Evolutionary conservation across 176 grass and related monocot genomes (phyloP).

Genomic region (Paspalum vaginatum): DNA sequence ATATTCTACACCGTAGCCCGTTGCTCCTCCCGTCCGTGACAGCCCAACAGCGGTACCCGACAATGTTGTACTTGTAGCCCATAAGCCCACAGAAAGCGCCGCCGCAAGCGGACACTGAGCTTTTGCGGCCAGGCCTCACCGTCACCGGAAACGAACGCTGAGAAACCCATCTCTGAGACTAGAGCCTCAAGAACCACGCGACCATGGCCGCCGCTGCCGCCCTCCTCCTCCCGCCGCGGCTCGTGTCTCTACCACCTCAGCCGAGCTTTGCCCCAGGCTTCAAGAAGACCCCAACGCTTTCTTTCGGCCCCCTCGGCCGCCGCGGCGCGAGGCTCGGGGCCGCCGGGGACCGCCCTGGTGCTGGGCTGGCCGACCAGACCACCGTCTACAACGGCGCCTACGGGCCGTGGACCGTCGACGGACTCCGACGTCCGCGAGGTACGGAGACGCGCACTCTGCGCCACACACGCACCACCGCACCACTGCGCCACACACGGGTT

Average conservation of each 20-base stretch:
- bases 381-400: slow-evolving; percentile 70
- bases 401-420: slow-evolving; percentile 80
- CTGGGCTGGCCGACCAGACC: slow-evolving; percentile 43
- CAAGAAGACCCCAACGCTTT: neutral
- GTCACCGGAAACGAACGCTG: slow-evolving; percentile 7
- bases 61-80: too few relatives aligned
- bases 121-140: neutral
- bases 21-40: too few relatives aligned
- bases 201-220: slow-evolving; percentile 20
- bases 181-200: neutral
- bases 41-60: too few relatives aligned
- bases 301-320: neutral
- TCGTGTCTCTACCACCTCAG: neutral
- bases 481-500: too few relatives aligned
- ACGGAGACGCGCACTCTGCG: neutral
- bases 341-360: slow-evolving; percentile 42
- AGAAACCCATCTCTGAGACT: neutral
- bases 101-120: too few relatives aligned
- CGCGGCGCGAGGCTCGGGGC: slow-evolving; percentile 31
- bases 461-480: neutral
- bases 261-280: neutral
- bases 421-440: slow-evolving; percentile 74
- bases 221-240: slow-evolving; percentile 8
- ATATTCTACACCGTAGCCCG: too few relatives aligned
- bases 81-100: neutral